phyloP scores from a whole-genome alignment of 192 early-diverging fungal species.

The Chytriomyces sp. region DNA sequence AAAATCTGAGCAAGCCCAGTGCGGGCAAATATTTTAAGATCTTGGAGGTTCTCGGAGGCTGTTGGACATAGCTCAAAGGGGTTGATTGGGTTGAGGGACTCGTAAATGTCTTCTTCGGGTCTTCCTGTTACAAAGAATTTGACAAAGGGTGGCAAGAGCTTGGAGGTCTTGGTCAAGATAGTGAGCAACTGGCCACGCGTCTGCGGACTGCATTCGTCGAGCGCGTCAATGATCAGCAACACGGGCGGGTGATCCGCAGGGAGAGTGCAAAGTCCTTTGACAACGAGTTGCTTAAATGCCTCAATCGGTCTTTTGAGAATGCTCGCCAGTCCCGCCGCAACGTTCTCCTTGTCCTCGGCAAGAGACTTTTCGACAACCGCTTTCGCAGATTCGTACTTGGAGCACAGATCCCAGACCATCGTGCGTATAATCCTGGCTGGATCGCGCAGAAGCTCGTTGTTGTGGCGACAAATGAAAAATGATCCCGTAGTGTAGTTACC shows the following conservation, averaged over 20 bases:
- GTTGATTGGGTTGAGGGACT: constrained; percentile 1
- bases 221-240: constrained; percentile 33
- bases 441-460: constrained; percentile 27
- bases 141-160: constrained; percentile 18
- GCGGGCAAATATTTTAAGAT: too few relatives aligned
- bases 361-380: not conserved
- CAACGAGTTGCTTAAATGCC: constrained; percentile 13
- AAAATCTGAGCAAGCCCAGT: too few relatives aligned
- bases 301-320: constrained; percentile 1
- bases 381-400: not conserved
- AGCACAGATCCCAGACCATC: constrained; percentile 21
- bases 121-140: constrained; percentile 36
- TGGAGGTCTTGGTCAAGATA: constrained; percentile 20
- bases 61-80: too few relatives aligned
- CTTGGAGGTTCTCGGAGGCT: too few relatives aligned
- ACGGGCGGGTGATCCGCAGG: not conserved
- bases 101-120: constrained; percentile 35
- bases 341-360: not conserved
- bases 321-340: not conserved
- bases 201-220: constrained; percentile 27
- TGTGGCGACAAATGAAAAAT: constrained; percentile 37
- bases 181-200: constrained; percentile 6
- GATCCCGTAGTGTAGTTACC: constrained; percentile 32
- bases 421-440: constrained; percentile 7
- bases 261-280: not conserved